phyloP scores from a whole-genome alignment of 2,329 filamentous ascomycete genomes.

The Aureobasidium sp. region DNA sequence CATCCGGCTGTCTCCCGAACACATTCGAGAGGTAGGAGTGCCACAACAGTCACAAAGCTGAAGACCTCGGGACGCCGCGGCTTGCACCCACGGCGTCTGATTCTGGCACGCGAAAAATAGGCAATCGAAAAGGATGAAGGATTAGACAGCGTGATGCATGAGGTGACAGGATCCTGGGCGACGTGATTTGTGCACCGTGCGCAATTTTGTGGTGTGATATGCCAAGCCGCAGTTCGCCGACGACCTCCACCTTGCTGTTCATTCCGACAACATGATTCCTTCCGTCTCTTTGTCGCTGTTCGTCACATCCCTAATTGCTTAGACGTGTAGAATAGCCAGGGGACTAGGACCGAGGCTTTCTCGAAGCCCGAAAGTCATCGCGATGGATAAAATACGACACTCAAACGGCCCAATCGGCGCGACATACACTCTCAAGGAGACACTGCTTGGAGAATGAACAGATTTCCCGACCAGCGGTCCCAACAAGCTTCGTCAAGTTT shows the following conservation, averaged over 20 bases:
- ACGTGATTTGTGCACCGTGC: slow-evolving; percentile 16
- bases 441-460: no score
- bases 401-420: no score
- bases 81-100: not conserved
- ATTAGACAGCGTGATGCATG: slow-evolving; percentile 1
- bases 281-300: not conserved
- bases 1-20: not conserved
- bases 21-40: not conserved
- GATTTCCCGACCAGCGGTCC: no score
- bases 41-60: not conserved
- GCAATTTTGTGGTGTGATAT: slow-evolving; percentile 10
- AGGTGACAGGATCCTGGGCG: slow-evolving; percentile 5
- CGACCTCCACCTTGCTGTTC: not conserved
- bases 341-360: no score
- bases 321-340: no score
- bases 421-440: no score
- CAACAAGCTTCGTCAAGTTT: no score
- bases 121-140: not conserved
- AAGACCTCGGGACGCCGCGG: not conserved
- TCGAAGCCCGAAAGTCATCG: no score
- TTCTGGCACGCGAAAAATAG: not conserved
- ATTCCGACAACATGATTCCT: not conserved
- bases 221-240: slow-evolving; percentile 12
- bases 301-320: not conserved
- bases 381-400: no score